A percentile compares a stretch with the other conserved stretches of the same genome.
Conservation (phyloP, 805 yeast genomes). For the Tetrapisispora phaffii region DNA sequence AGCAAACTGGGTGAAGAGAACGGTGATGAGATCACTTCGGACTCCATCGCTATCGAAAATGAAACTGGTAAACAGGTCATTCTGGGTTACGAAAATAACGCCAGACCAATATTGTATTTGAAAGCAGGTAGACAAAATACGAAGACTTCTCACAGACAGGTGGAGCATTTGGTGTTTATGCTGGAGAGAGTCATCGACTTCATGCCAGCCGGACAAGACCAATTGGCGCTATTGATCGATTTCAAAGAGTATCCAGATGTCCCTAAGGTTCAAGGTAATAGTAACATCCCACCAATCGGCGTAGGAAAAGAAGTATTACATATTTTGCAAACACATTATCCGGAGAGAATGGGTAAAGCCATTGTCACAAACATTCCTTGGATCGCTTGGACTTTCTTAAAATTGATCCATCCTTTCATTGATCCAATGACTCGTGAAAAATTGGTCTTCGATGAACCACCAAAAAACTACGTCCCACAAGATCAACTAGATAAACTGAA, state of each 20-base stretch:
- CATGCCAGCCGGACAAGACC: constrained; percentile 96
- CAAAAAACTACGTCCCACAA: constrained; percentile 67
- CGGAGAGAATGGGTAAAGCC: constrained; percentile 92
- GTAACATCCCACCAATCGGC: constrained; percentile 79
- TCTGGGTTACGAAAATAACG: constrained; percentile 80
- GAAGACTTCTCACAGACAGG: constrained; percentile 78
- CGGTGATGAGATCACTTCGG: constrained; percentile 43
- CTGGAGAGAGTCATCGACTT: constrained; percentile 85
- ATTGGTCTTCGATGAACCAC: constrained; percentile 84
- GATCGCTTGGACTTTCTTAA: constrained; percentile 86
- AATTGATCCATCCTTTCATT: constrained; percentile 87
- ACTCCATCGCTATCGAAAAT: constrained; percentile 53
- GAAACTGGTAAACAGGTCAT: constrained; percentile 89
- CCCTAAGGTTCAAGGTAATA: constrained; percentile 44
- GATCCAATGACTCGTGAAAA: constrained; percentile 94
- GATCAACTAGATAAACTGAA: constrained; percentile 76
- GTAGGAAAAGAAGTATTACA: constrained; percentile 87
- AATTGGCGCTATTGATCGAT: constrained; percentile 82
- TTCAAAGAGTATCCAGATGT: constrained; percentile 62
- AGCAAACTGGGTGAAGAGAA: constrained; percentile 35
- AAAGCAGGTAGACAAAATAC: constrained; percentile 96
- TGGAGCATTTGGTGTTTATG: constrained; percentile 90
- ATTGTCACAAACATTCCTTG: constrained; percentile 87
- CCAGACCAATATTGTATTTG: constrained; percentile 85
- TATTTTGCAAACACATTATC: constrained; percentile 93